Evolutionary conservation across 2,329 filamentous ascomycete species (phyloP).

Genomic region (Cladosporium sp.): DNA sequence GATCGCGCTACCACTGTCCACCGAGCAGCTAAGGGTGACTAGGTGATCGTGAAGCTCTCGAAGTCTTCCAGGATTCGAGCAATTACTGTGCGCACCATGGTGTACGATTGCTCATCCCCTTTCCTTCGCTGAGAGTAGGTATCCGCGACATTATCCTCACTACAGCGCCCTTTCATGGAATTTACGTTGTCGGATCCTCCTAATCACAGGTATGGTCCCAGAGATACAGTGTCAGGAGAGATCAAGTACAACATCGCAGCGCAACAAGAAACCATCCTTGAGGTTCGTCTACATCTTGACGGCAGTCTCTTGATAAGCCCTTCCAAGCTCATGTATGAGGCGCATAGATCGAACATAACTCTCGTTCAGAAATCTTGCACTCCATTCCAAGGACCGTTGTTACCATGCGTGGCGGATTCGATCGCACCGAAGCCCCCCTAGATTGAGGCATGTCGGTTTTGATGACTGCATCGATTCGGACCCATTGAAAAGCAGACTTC

Average conservation of each 20-base stretch:
- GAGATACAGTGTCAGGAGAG: background rate
- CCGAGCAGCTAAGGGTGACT: background rate
- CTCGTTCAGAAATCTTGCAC: background rate
- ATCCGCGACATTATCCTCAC: background rate
- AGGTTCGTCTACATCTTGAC: background rate
- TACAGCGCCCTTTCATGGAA: background rate
- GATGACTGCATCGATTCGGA: conserved; percentile 54
- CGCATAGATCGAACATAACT: background rate
- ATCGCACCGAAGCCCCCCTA: conserved; percentile 49
- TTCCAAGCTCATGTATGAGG: background rate
- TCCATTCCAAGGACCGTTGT: conserved; percentile 40
- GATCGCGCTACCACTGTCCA: background rate
- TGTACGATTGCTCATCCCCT: too few relatives aligned
- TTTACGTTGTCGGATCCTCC: background rate
- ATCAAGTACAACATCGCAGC: background rate
- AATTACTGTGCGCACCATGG: too few relatives aligned
- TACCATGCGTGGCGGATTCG: conserved; percentile 55
- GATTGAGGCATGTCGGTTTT: conserved; percentile 51
- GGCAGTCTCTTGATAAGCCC: background rate
- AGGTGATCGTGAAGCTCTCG: background rate
- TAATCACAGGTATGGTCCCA: background rate
- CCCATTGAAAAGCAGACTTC: conserved; percentile 54
- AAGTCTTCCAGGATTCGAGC: too few relatives aligned
- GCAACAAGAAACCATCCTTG: background rate
- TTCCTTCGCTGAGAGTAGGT: too few relatives aligned